A percentile compares a stretch with the other conserved stretches of the same genome.
phyloP scores from a whole-genome alignment of 1,139 yeast genomes.

The Magnusiomyces tetraspermus region DNA sequence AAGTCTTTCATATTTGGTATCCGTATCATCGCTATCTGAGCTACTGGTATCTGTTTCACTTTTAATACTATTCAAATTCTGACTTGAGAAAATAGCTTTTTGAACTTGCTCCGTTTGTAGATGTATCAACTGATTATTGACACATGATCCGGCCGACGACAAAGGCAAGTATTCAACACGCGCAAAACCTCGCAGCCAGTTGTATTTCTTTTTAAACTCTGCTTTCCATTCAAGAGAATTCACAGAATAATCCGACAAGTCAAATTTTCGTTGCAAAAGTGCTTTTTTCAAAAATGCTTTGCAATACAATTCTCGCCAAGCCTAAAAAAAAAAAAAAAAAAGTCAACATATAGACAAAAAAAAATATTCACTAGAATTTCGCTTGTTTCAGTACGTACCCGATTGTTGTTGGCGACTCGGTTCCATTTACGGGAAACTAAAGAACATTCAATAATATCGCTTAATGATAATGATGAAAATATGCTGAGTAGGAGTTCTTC shows the following conservation, averaged over 20 bases:
- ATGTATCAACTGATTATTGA: too few species aligned
- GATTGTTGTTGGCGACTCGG: conserved; percentile 12
- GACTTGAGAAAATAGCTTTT: too few species aligned
- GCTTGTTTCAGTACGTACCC: too few species aligned
- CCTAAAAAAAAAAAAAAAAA: not conserved
- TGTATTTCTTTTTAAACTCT: conserved; percentile 9
- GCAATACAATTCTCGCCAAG: conserved; percentile 13
- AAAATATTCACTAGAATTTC: too few species aligned
- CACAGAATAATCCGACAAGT: not conserved
- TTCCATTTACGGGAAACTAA: conserved; percentile 13
- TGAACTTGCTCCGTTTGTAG: too few species aligned
- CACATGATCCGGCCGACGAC: not conserved
- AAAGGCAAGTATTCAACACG: conserved; percentile 1
- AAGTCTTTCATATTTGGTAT: not conserved
- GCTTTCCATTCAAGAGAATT: conserved; percentile 13
- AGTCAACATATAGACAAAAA: not conserved
- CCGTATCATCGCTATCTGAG: not conserved
- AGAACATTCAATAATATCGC: conserved; percentile 2
- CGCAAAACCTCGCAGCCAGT: conserved; percentile 14
- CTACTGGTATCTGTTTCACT: too few species aligned
- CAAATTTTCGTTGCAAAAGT: not conserved
- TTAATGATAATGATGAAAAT: conserved; percentile 8
- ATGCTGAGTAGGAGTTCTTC: conserved; percentile 11
- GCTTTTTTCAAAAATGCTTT: conserved; percentile 8
- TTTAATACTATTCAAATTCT: too few species aligned